Evolutionary conservation across 768 basidiomycete species (phyloP).

Genomic region (Russula dissimulans): DNA sequence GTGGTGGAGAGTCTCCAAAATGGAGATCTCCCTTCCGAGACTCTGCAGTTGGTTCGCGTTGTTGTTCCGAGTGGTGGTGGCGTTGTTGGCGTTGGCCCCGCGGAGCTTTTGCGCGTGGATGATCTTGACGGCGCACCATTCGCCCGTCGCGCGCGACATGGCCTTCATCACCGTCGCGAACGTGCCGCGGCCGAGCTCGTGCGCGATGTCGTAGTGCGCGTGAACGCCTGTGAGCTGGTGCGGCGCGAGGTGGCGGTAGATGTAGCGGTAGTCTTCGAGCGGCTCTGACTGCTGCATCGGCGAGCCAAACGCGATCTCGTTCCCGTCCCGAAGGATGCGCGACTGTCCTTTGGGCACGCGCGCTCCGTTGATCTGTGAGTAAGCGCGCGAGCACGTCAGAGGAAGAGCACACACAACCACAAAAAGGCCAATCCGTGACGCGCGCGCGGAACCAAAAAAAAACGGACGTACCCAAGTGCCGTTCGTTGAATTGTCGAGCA

Average conservation of each 20-base stretch:
- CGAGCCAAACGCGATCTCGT: constrained; percentile 81
- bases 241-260: constrained; percentile 57
- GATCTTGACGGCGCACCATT: constrained; percentile 83
- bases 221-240: constrained; percentile 47
- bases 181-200: constrained; percentile 79
- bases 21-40: constrained; percentile 67
- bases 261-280: constrained; percentile 69
- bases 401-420: no score
- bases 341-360: constrained; percentile 50
- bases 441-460: background rate
- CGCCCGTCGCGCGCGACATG: constrained; percentile 57
- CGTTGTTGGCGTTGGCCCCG: background rate
- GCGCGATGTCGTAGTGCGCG: constrained; percentile 53
- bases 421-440: background rate
- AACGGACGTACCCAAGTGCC: constrained; percentile 53
- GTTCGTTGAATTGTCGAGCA: constrained; percentile 57
- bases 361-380: constrained; percentile 51
- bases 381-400: background rate
- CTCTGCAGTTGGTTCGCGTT: constrained; percentile 21
- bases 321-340: constrained; percentile 62
- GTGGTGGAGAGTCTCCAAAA: constrained; percentile 69
- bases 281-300: constrained; percentile 35
- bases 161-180: constrained; percentile 90
- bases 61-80: background rate
- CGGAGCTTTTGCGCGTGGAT: constrained; percentile 48